phyloP scores from a whole-genome alignment of 768 basidiomycete genomes.

The Hirschioporus abietinus region DNA sequence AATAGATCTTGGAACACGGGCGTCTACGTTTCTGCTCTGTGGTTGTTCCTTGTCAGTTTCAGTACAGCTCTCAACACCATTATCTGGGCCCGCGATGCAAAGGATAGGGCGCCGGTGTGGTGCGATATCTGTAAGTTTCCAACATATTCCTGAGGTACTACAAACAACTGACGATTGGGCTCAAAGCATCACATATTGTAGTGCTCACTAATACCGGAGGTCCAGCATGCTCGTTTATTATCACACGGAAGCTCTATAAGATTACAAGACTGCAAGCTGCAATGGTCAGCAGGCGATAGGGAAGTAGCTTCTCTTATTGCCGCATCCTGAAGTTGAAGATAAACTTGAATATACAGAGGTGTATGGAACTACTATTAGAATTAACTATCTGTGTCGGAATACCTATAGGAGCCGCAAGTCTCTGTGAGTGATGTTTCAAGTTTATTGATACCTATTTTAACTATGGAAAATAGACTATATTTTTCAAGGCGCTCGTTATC shows the following conservation, averaged over 20 bases:
- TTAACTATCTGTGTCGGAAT: background rate
- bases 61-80: slow-evolving; percentile 29
- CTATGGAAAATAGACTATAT: background rate
- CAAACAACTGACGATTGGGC: background rate
- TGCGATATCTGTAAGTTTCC: slow-evolving; percentile 48
- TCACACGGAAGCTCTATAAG: slow-evolving; percentile 43
- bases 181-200: slow-evolving; percentile 34
- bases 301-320: slow-evolving; percentile 14
- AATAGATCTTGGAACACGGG: slow-evolving; percentile 22
- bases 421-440: background rate
- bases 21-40: slow-evolving; percentile 28
- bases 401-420: background rate
- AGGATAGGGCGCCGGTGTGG: slow-evolving; percentile 36
- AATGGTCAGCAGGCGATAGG: slow-evolving; percentile 42
- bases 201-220: slow-evolving; percentile 31
- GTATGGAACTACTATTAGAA: background rate
- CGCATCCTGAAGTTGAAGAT: too few species aligned
- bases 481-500: background rate
- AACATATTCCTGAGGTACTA: background rate
- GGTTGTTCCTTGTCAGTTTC: slow-evolving; percentile 23
- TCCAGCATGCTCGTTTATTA: slow-evolving; percentile 36
- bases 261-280: slow-evolving; percentile 49
- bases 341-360: too few species aligned
- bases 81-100: slow-evolving; percentile 29
- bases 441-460: background rate